phyloP scores from a whole-genome alignment of 257 asterid species.

The Misopates orontium region DNA sequence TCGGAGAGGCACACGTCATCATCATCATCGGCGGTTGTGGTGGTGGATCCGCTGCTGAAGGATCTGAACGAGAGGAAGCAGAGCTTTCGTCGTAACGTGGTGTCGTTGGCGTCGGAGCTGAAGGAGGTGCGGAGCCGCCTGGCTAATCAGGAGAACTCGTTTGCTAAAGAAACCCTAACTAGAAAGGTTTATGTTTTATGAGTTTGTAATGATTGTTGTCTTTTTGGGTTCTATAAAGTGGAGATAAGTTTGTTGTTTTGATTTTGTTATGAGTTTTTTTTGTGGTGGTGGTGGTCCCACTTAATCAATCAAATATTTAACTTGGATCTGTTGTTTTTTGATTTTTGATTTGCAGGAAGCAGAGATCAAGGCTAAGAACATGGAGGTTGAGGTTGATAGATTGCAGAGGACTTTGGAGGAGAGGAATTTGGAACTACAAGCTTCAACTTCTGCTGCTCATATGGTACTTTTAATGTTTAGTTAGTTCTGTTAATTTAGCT shows the following conservation, averaged over 20 bases:
- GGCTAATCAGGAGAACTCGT: conserved; percentile 57
- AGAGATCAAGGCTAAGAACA: conserved; percentile 63
- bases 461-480: conserved; percentile 45
- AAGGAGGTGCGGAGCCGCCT: conserved; percentile 76
- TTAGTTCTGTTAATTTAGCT: not conserved
- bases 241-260: not conserved
- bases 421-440: conserved; percentile 55
- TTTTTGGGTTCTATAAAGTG: conserved; percentile 24
- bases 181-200: conserved; percentile 51
- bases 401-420: conserved; percentile 66
- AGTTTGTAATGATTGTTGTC: conserved; percentile 20
- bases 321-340: not conserved
- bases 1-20: conserved; percentile 36
- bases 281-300: conserved; percentile 16
- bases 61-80: conserved; percentile 90
- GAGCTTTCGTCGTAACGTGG: conserved; percentile 83
- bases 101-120: conserved; percentile 79
- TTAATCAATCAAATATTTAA: not conserved
- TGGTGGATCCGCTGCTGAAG: conserved; percentile 77
- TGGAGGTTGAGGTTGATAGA: conserved; percentile 59
- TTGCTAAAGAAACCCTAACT: conserved; percentile 52
- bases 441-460: conserved; percentile 56
- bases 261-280: too few species aligned
- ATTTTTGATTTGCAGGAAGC: conserved; percentile 52
- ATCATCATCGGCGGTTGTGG: conserved; percentile 43